Evolutionary conservation across 331 rosid genomes (phyloP).

Genomic region (Malus hybrid): DNA sequence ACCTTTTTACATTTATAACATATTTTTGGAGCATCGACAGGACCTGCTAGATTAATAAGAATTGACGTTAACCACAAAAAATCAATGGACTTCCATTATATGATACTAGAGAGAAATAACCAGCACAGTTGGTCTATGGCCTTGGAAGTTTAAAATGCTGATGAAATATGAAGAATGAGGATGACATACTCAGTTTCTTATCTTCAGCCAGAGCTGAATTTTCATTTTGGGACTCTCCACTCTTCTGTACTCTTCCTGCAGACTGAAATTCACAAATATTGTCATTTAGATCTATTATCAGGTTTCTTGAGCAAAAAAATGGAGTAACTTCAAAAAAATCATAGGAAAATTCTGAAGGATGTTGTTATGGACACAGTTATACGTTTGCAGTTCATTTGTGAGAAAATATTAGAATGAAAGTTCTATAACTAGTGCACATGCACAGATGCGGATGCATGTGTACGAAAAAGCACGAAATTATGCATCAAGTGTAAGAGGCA

Average conservation of each 20-base stretch:
- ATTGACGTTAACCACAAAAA: not conserved
- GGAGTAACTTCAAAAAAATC: not conserved
- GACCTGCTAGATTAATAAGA: slow-evolving; percentile 33
- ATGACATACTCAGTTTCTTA: slow-evolving; percentile 29
- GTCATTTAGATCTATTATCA: not conserved
- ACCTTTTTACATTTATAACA: slow-evolving; percentile 92
- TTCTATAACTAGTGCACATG: not conserved
- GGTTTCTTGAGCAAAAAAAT: not conserved
- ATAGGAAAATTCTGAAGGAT: not conserved
- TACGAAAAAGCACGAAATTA: not conserved
- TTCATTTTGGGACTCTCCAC: slow-evolving; percentile 34
- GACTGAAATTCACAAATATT: slow-evolving; percentile 44
- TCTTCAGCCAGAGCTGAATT: slow-evolving; percentile 32
- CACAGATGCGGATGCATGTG: not conserved
- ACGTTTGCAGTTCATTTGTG: not conserved
- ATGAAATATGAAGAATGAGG: not conserved
- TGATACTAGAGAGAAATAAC: not conserved
- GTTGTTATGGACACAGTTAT: not conserved
- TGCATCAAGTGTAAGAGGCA: not conserved
- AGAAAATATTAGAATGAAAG: not conserved
- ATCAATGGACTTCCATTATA: not conserved
- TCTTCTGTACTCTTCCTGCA: slow-evolving; percentile 66
- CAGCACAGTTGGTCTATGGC: not conserved
- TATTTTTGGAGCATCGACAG: slow-evolving; percentile 65
- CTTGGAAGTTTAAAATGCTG: not conserved